These are phyloP conservation scores for Aspergillus fijiensis DNA, from an alignment of 2,329 filamentous ascomycete species.

Conservation along the genomic window DNA sequence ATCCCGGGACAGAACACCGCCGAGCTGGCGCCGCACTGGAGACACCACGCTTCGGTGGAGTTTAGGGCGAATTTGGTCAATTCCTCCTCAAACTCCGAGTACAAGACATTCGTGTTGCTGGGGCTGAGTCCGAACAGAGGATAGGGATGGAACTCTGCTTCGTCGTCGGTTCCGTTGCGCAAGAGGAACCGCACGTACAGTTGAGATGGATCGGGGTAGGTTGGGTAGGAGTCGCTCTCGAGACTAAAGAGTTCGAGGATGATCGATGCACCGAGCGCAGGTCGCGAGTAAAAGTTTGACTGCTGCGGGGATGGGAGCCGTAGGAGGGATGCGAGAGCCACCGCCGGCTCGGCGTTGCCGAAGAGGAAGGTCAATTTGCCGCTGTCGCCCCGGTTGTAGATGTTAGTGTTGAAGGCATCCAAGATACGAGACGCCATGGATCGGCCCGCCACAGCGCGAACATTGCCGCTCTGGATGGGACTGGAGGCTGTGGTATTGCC, in stretches of 20 bases:
- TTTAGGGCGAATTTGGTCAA: conserved; percentile 47
- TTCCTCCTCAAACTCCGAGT: conserved; percentile 50
- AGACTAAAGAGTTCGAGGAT: conserved; percentile 55
- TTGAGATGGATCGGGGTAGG: conserved; percentile 45
- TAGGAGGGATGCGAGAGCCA: conserved; percentile 52
- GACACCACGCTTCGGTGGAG: conserved; percentile 55
- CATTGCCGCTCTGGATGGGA: conserved; percentile 24
- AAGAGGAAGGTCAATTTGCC: conserved; percentile 52
- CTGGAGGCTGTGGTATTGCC: conserved; percentile 44
- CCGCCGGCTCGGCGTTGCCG: conserved; percentile 50
- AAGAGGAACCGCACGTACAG: conserved; percentile 58
- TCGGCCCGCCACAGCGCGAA: conserved; percentile 45
- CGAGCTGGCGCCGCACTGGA: conserved; percentile 43
- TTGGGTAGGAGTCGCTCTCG: conserved; percentile 29
- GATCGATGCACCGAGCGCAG: conserved; percentile 50
- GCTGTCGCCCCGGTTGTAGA: conserved; percentile 36
- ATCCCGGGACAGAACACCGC: conserved; percentile 54
- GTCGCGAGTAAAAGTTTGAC: conserved; percentile 50
- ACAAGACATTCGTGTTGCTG: conserved; percentile 48
- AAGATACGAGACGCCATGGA: conserved; percentile 44
- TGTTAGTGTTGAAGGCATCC: conserved; percentile 39
- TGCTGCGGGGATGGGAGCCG: conserved; percentile 40
- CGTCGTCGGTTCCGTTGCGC: conserved; percentile 54
- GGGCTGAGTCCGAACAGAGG: conserved; percentile 53
- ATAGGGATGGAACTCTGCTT: conserved; percentile 40